Percentiles rank a stretch among this genome's conserved stretches.
These are phyloP conservation scores for Rhodosporidiobolus odoratus DNA, from an alignment of 768 basidiomycete genomes.

Conservation along the genomic window DNA sequence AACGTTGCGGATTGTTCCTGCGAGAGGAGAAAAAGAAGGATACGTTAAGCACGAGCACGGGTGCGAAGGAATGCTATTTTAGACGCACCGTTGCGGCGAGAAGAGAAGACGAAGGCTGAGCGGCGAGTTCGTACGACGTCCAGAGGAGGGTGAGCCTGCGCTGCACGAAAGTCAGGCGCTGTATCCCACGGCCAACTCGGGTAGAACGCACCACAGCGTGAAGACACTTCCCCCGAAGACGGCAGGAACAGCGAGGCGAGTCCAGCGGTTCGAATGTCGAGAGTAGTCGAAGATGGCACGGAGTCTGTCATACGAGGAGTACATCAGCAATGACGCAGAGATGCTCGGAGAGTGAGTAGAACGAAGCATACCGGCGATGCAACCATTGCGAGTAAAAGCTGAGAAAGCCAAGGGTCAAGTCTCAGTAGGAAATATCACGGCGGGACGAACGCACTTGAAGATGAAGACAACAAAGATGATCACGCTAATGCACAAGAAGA, in stretches of 20 bases:
- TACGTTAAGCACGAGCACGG: no score
- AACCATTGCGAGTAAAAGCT: slow-evolving; percentile 10
- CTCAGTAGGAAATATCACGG: no score
- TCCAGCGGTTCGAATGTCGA: neutral
- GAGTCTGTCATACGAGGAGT: neutral
- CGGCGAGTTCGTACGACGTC: slow-evolving; percentile 13
- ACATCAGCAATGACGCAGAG: no score
- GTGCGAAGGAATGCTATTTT: no score
- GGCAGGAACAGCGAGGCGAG: neutral
- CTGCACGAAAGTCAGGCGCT: neutral
- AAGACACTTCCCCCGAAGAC: neutral
- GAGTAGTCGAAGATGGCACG: slow-evolving; percentile 11
- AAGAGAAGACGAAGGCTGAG: slow-evolving; percentile 10
- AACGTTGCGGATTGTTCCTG: slow-evolving; percentile 27
- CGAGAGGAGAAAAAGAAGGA: no score
- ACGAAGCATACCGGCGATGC: neutral
- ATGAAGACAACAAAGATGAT: neutral
- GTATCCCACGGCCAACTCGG: neutral
- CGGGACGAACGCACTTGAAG: neutral
- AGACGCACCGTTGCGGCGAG: slow-evolving; percentile 7
- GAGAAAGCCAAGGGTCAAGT: neutral
- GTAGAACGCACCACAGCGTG: slow-evolving; percentile 1
- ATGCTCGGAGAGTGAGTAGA: neutral
- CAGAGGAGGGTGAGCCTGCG: slow-evolving; percentile 13
- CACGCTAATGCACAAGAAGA: neutral